Base-by-base conservation (phyloP, 257 asterid species). In the Fraxinus americana region DNA sequence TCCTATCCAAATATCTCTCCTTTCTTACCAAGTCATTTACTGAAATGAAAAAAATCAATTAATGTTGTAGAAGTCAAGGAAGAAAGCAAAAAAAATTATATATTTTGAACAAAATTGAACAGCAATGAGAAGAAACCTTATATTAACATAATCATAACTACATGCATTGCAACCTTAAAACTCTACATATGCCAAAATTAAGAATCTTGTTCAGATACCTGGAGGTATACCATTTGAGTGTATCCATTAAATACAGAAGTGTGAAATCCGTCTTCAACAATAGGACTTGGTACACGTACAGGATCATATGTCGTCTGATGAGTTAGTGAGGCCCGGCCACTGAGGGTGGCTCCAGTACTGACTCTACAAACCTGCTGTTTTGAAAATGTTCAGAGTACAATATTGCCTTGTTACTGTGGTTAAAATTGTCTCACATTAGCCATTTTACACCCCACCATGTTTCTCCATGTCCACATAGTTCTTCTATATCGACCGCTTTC, bases 371-470 rank as follows among this genome's bases (percentile, higher is more conserved):
- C 82, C 98, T 84, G 85, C 98, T 91, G 78, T 96, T 96, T 80
- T 90, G 79, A 71, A 92, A 92, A 83, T 96, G 99, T 73, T 93
- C 86, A 2, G 79, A 25, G 35, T 81, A 83, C 19, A 91, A 52
- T 23, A 93, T 96, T 57, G 89, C 87, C 83, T 88, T 91, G 87
- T 90, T 92, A 48, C 97, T 93, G 84, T 93, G 97, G 87, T 93
- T 90, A 67, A 96, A 96, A 77, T 96, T 87, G 43, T 93, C 99
- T 2, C 94, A 96, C 95, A 90, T 87, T 25, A 92, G 81, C 71
- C 99, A 98, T 79, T 90, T 82, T 17, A 90, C 97, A 2, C 32
- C 99, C 99, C 98, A 93, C 99, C 99, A 96, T 75, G 94, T 93
- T 77, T 96, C 99, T 34, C 36, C 36, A 34, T 3, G 36, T 4